Conservation (phyloP, 2,329 filamentous ascomycete genomes). For the Myriosclerotinia curreyana region DNA sequence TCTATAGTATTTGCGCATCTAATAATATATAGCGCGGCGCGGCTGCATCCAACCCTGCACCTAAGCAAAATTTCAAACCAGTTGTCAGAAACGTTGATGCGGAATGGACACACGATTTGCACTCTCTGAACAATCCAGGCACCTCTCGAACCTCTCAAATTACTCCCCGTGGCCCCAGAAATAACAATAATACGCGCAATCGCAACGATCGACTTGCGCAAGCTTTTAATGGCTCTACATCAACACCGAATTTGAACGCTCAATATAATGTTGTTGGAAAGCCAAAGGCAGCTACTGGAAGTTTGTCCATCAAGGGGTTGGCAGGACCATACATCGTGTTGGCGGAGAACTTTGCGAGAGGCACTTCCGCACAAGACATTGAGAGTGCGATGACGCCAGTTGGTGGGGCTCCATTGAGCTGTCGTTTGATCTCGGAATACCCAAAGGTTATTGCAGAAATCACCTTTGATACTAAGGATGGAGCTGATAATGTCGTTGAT, state of each 20-base stretch:
- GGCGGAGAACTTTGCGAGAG: conserved; percentile 77
- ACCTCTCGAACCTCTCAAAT: conserved; percentile 44
- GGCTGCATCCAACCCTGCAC: conserved; percentile 31
- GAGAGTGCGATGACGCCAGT: conserved; percentile 76
- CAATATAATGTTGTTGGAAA: conserved; percentile 40
- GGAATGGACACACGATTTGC: conserved; percentile 71
- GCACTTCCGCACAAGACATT: conserved; percentile 78
- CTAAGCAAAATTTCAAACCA: conserved; percentile 30
- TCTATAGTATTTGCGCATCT: conserved; percentile 21
- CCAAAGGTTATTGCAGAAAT: conserved; percentile 78
- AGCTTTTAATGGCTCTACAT: conserved; percentile 34
- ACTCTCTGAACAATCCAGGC: conserved; percentile 48
- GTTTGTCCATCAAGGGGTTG: conserved; percentile 70
- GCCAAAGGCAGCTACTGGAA: conserved; percentile 41
- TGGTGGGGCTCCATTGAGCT: conserved; percentile 66
- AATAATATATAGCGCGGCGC: conserved; percentile 28
- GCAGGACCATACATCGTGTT: conserved; percentile 70
- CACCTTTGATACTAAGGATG: conserved; percentile 67
- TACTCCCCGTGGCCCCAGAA: conserved; percentile 37
- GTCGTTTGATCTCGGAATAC: conserved; percentile 62
- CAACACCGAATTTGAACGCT: conserved; percentile 38
- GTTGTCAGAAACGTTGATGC: conserved; percentile 57
- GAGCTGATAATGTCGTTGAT: conserved; percentile 69
- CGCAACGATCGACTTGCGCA: conserved; percentile 35
- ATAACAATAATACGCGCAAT: conserved; percentile 27